Evolutionary conservation across 2,329 filamentous ascomycete genomes (phyloP).

Genomic region (Sclerotinia borealis): DNA sequence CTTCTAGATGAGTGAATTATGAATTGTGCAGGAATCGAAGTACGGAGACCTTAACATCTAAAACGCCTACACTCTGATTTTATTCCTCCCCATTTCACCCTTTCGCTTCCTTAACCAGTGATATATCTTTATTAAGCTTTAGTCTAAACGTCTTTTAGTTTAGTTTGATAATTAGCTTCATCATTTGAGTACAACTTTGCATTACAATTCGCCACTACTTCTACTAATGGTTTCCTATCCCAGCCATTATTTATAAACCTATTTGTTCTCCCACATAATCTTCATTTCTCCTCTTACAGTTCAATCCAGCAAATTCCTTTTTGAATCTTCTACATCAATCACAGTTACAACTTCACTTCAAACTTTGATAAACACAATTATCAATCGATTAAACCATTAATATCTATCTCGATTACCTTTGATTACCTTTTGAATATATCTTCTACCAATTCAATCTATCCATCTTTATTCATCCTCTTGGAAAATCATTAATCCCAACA

Average conservation of each 20-base stretch:
- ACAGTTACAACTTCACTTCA: not conserved
- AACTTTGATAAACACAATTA: not conserved
- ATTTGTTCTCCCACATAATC: constrained; percentile 8
- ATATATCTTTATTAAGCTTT: not conserved
- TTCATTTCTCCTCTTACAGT: not conserved
- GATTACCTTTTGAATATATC: not conserved
- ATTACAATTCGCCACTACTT: constrained; percentile 1
- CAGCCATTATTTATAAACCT: constrained; percentile 1
- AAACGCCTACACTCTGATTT: too few species aligned
- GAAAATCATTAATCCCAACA: not conserved
- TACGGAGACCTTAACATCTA: too few species aligned
- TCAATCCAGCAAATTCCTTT: not conserved
- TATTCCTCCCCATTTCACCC: not conserved
- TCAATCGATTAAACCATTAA: not conserved
- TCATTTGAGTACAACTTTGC: not conserved
- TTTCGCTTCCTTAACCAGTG: not conserved
- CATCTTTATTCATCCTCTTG: not conserved
- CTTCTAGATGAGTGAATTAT: too few species aligned
- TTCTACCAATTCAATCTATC: not conserved
- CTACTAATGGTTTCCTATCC: not conserved
- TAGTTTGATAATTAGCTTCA: not conserved
- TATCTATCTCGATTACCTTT: not conserved
- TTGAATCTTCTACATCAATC: too few species aligned
- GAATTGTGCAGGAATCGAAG: too few species aligned
- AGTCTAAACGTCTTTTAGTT: not conserved